Percentiles rank a stretch among this genome's conserved stretches.
phyloP scores from a whole-genome alignment of 2,329 filamentous ascomycete species.

The Penicillium janthinellum region DNA sequence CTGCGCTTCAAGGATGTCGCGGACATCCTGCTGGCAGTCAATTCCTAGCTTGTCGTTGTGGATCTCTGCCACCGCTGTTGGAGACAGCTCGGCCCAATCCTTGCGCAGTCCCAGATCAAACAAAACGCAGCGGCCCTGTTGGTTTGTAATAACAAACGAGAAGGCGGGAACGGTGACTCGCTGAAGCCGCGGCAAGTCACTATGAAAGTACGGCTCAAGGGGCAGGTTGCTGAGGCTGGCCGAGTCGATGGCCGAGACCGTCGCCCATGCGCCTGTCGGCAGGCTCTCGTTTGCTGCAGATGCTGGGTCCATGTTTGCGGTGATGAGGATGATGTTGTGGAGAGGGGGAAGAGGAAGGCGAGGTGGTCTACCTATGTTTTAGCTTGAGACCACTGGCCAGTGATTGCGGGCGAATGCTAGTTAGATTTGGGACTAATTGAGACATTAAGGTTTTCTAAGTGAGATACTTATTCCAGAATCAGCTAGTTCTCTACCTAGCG shows the following conservation, averaged over 20 bases:
- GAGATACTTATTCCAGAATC: neutral
- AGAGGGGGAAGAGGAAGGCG: neutral
- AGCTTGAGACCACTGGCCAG: too few relatives aligned
- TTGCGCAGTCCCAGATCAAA: neutral
- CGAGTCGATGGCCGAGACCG: neutral
- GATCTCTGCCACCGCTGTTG: neutral
- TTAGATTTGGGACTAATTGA: neutral
- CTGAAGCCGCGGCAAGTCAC: neutral
- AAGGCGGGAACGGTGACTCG: neutral
- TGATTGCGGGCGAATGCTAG: neutral
- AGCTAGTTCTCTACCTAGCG: neutral
- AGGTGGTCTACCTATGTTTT: neutral
- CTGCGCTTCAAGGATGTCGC: neutral
- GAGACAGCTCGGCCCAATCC: neutral
- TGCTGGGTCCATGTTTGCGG: neutral
- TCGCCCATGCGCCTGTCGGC: neutral
- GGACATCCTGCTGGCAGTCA: neutral
- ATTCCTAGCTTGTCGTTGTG: neutral
- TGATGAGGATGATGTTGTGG: neutral
- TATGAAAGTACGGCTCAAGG: neutral
- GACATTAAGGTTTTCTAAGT: neutral
- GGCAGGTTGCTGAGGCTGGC: neutral
- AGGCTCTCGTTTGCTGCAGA: neutral
- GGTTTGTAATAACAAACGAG: neutral
- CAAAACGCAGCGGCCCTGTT: neutral